A percentile compares a stretch with the other conserved stretches of the same genome.
phyloP scores from a whole-genome alignment of 2,329 filamentous ascomycete genomes.

The Zasmidium citrigriseum region DNA sequence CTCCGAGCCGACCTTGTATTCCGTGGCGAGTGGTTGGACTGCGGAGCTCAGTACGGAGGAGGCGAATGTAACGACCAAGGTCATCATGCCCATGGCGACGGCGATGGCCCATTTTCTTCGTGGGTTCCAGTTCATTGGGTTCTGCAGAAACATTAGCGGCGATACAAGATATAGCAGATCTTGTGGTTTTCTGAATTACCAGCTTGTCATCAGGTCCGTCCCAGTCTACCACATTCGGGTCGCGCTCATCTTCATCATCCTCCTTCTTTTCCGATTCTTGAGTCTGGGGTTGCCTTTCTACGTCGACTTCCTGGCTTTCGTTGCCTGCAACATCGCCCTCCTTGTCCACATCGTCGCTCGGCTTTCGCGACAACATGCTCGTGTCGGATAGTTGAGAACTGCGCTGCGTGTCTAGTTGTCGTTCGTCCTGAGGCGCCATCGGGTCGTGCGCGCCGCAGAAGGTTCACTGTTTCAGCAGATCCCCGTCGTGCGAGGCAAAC shows the following conservation, averaged over 20 bases:
- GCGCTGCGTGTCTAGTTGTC: background rate
- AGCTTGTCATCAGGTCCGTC: constrained; percentile 21
- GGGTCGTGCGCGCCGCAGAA: too few relatives aligned
- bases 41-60: constrained; percentile 31
- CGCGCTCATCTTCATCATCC: constrained; percentile 17
- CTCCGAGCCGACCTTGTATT: constrained; percentile 27
- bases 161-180: background rate
- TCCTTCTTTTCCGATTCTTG: constrained; percentile 6
- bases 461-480: too few relatives aligned
- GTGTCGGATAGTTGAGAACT: constrained; percentile 6
- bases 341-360: constrained; percentile 1
- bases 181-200: background rate
- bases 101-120: constrained; percentile 29
- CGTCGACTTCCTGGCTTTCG: constrained; percentile 11
- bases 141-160: constrained; percentile 7
- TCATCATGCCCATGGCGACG: constrained; percentile 25
- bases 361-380: constrained; percentile 2
- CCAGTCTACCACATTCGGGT: constrained; percentile 27
- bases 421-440: background rate
- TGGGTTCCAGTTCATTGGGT: constrained; percentile 23
- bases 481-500: too few relatives aligned
- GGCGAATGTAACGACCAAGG: constrained; percentile 56
- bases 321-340: constrained; percentile 4
- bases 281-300: constrained; percentile 16
- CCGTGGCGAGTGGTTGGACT: constrained; percentile 15